These are phyloP conservation scores for Coemansia sp. DNA, from an alignment of 192 early-diverging fungal genomes.

Conservation along the genomic window DNA sequence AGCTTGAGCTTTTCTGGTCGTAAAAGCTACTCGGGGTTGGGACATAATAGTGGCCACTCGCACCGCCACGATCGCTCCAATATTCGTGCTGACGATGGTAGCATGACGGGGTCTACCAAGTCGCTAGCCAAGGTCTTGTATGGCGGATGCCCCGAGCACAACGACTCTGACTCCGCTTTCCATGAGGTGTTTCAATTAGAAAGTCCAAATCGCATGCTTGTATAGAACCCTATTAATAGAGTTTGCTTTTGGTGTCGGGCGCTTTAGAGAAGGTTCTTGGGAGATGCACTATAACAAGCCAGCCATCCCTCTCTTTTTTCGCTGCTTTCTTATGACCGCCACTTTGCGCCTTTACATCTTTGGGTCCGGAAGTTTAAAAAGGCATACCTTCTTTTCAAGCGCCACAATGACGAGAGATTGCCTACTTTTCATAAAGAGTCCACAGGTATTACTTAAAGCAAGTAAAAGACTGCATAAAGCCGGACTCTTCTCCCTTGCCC, in stretches of 20 bases:
- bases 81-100: neutral
- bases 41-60: neutral
- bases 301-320: no score
- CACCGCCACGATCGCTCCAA: neutral
- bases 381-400: no score
- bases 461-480: neutral
- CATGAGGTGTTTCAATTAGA: neutral
- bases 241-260: no score
- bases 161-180: neutral
- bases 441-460: neutral
- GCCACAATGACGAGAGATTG: no score
- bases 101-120: slow-evolving; percentile 17
- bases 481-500: neutral
- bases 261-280: no score
- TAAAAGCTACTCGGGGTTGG: neutral
- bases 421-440: neutral
- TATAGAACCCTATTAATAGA: neutral
- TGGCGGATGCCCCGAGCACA: neutral
- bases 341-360: no score
- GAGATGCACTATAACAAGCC: no score
- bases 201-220: neutral
- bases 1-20: slow-evolving; percentile 7
- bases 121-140: slow-evolving; percentile 20
- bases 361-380: no score
- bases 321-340: no score